phyloP scores from a whole-genome alignment of 1,284 basidiomycete genomes.

The Gymnopus androsaceus region DNA sequence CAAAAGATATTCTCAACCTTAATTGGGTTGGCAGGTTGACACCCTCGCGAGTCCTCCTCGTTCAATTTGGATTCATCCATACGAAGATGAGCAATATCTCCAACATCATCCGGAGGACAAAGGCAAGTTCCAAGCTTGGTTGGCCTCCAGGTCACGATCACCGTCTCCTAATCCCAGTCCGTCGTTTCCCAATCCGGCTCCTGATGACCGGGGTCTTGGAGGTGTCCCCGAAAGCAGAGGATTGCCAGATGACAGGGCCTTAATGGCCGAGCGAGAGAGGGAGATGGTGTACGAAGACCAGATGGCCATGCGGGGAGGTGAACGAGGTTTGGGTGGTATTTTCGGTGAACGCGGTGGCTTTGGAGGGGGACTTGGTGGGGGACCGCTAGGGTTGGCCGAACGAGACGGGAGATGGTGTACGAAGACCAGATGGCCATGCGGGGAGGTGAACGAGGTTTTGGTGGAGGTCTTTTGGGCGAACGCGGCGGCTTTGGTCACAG shows the following conservation, averaged over 20 bases:
- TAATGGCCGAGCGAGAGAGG: background rate
- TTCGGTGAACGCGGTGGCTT: background rate
- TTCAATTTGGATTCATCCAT: conserved; percentile 71
- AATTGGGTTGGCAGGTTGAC: conserved; percentile 47
- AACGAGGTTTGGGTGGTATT: background rate
- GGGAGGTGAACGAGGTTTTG: no score
- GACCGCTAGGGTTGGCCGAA: no score
- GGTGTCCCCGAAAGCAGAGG: background rate
- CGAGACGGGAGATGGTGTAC: no score
- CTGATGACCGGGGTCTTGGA: no score
- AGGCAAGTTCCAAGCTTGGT: conserved; percentile 21
- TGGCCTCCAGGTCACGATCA: background rate
- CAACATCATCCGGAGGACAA: conserved; percentile 54
- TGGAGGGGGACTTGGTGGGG: background rate
- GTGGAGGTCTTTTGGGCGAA: no score
- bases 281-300: no score
- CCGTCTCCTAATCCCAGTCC: background rate
- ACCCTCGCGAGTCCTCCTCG: conserved; percentile 62
- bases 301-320: background rate
- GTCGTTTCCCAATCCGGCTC: no score
- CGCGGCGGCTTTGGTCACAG: no score
- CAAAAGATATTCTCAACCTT: background rate
- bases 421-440: background rate
- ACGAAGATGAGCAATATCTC: conserved; percentile 65
- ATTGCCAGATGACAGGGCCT: background rate